Evolutionary conservation across 768 basidiomycete species (phyloP).

Genomic region (Termitomyces sp.): DNA sequence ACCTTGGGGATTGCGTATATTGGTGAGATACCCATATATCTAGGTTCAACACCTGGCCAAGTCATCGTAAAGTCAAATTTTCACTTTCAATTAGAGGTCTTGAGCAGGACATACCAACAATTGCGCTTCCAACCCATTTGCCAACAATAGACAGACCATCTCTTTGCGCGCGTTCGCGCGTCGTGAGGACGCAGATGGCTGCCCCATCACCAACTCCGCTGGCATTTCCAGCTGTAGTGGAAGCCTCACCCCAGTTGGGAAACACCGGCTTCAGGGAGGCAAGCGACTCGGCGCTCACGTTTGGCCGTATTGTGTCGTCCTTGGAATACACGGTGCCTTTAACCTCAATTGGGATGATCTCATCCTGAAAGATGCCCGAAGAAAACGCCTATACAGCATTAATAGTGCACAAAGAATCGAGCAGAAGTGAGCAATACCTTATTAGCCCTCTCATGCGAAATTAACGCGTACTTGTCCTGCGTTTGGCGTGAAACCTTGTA

Average conservation of each 20-base stretch:
- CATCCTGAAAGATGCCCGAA: slow-evolving; percentile 74
- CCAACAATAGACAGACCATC: slow-evolving; percentile 79
- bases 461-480: slow-evolving; percentile 89
- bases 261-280: slow-evolving; percentile 84
- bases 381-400: slow-evolving; percentile 50
- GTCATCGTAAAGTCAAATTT: background rate
- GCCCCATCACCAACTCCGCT: slow-evolving; percentile 94
- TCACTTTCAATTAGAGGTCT: background rate
- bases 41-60: slow-evolving; percentile 65
- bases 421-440: slow-evolving; percentile 37
- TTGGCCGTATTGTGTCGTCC: slow-evolving; percentile 88
- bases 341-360: slow-evolving; percentile 86
- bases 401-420: background rate
- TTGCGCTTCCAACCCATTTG: slow-evolving; percentile 76
- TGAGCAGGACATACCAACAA: slow-evolving; percentile 57
- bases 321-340: slow-evolving; percentile 62
- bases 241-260: slow-evolving; percentile 67
- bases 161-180: slow-evolving; percentile 71
- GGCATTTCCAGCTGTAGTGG: slow-evolving; percentile 83
- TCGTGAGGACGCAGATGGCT: slow-evolving; percentile 78
- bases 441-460: slow-evolving; percentile 81
- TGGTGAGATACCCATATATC: slow-evolving; percentile 77
- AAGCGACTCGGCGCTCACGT: slow-evolving; percentile 78
- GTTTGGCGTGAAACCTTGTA: slow-evolving; percentile 76
- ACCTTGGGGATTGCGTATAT: slow-evolving; percentile 71